phyloP scores from a whole-genome alignment of 768 basidiomycete species.

The Calocera cornea region DNA sequence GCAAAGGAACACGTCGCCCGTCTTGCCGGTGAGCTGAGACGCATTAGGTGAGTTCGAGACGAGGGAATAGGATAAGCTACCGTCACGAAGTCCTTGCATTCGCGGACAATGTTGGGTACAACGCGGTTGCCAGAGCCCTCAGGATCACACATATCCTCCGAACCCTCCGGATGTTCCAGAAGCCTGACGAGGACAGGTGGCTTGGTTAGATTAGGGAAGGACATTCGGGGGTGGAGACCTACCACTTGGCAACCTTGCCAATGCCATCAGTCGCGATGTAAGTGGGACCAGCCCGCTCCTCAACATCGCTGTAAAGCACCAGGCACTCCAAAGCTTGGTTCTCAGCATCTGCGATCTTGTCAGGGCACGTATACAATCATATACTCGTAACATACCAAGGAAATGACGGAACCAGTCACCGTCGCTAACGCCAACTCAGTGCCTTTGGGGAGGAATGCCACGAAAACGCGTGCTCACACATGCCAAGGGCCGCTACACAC shows the following conservation, averaged over 20 bases:
- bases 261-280: constrained; percentile 50
- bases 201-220: not conserved
- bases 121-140: not conserved
- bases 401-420: constrained; percentile 22
- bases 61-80: not conserved
- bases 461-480: not conserved
- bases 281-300: constrained; percentile 42
- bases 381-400: constrained; percentile 24
- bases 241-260: constrained; percentile 14
- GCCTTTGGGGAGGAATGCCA: not conserved
- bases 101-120: not conserved
- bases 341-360: not conserved
- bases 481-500: not conserved
- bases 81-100: constrained; percentile 2
- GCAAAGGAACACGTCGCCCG: not conserved
- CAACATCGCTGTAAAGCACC: constrained; percentile 46
- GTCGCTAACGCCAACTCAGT: not conserved
- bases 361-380: not conserved
- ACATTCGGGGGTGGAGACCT: not conserved
- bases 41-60: not conserved
- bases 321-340: constrained; percentile 21
- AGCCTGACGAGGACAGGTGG: not conserved
- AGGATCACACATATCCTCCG: constrained; percentile 1
- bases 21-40: constrained; percentile 1
- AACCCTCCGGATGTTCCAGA: not conserved